These are phyloP conservation scores for Ogataea zsoltii DNA, from an alignment of 805 yeast genomes.

Conservation along the genomic window DNA sequence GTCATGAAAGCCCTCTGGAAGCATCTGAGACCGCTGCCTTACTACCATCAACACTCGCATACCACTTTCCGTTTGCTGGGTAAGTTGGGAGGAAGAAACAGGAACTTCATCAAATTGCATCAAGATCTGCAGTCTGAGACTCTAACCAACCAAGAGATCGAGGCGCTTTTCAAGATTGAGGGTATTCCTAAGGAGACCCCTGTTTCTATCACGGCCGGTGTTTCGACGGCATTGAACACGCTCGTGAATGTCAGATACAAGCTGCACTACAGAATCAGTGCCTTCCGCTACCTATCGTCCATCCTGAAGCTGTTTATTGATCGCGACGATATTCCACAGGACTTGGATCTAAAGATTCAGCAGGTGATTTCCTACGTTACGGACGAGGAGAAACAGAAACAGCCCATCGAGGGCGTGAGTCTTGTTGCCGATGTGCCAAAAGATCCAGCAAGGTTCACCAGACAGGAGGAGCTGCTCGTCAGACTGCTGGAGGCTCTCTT, in stretches of 20 bases:
- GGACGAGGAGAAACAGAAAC: slow-evolving; percentile 28
- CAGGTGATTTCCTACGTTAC: slow-evolving; percentile 49
- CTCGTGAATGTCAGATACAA: slow-evolving; percentile 67
- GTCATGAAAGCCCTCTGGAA: slow-evolving; percentile 92
- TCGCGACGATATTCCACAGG: slow-evolving; percentile 47
- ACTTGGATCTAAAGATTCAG: slow-evolving; percentile 45
- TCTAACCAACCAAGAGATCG: slow-evolving; percentile 60
- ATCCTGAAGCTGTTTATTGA: slow-evolving; percentile 70
- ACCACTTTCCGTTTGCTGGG: slow-evolving; percentile 92
- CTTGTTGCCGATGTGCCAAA: slow-evolving; percentile 43
- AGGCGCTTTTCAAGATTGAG: slow-evolving; percentile 68
- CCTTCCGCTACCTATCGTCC: slow-evolving; percentile 69
- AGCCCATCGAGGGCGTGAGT: slow-evolving; percentile 20
- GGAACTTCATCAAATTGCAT: slow-evolving; percentile 79
- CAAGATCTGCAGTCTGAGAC: slow-evolving; percentile 58
- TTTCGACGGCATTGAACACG: slow-evolving; percentile 73
- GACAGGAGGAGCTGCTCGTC: slow-evolving; percentile 65
- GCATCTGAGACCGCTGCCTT: slow-evolving; percentile 88
- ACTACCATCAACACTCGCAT: slow-evolving; percentile 92
- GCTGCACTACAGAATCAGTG: slow-evolving; percentile 69
- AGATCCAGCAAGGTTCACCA: slow-evolving; percentile 50
- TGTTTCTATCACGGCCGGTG: slow-evolving; percentile 80
- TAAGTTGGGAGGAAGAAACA: slow-evolving; percentile 93
- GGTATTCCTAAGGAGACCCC: slow-evolving; percentile 66
- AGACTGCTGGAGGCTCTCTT: slow-evolving; percentile 70